These are phyloP conservation scores for Schwanniomyces polymorphus DNA, from an alignment of 805 yeast species.

Conservation along the genomic window DNA sequence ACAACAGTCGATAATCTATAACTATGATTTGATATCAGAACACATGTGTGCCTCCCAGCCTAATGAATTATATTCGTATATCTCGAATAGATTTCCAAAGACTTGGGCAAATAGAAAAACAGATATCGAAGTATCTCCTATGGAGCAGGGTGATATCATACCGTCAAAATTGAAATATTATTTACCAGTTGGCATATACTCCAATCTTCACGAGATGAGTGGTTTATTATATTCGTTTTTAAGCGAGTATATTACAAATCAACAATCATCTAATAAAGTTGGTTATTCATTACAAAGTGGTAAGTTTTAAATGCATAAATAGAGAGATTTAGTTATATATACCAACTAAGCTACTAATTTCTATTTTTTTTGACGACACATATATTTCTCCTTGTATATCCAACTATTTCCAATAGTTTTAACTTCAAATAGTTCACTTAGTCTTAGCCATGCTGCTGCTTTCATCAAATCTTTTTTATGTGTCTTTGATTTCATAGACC, in stretches of 20 bases:
- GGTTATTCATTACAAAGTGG: conserved; percentile 12
- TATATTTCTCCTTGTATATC: conserved; percentile 72
- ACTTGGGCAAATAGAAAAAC: conserved; percentile 25
- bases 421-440: conserved; percentile 63
- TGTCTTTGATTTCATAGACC: conserved; percentile 55
- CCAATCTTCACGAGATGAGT: conserved; percentile 31
- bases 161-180: conserved; percentile 28
- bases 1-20: conserved; percentile 25
- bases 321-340: neutral
- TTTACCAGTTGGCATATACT: conserved; percentile 37
- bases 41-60: conserved; percentile 28
- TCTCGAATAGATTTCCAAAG: conserved; percentile 29
- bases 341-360: too few relatives aligned
- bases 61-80: conserved; percentile 20
- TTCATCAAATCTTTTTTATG: conserved; percentile 57
- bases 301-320: conserved; percentile 1
- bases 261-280: conserved; percentile 4
- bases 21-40: conserved; percentile 19
- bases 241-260: conserved; percentile 24
- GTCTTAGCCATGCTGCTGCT: conserved; percentile 72
- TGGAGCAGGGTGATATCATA: conserved; percentile 11
- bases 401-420: conserved; percentile 67
- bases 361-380: conserved; percentile 10
- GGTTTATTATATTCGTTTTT: conserved; percentile 29
- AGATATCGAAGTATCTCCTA: conserved; percentile 9